These are phyloP conservation scores for Penicillium sp. DNA, from an alignment of 2,329 filamentous ascomycete genomes.

Conservation along the genomic window DNA sequence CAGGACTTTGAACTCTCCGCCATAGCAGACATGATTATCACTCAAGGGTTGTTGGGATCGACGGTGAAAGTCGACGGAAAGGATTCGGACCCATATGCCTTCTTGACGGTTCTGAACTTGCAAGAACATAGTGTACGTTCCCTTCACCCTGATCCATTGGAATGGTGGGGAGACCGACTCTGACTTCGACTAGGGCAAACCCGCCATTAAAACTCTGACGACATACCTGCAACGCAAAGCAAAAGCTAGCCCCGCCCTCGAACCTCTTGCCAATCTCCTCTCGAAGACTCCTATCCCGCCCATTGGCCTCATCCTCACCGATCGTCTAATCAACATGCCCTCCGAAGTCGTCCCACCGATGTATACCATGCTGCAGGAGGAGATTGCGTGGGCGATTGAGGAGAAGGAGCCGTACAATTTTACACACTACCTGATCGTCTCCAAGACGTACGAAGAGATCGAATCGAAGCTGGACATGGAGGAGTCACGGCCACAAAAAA, in stretches of 20 bases:
- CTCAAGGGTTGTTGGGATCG: constrained; percentile 85
- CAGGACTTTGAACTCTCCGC: constrained; percentile 85
- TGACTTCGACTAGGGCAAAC: constrained; percentile 60
- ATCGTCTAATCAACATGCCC: constrained; percentile 97
- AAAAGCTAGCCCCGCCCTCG: constrained; percentile 59
- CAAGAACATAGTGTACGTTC: constrained; percentile 67
- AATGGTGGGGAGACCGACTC: neutral
- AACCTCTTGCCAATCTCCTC: constrained; percentile 64
- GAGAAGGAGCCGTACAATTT: constrained; percentile 93
- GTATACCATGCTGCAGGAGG: constrained; percentile 92
- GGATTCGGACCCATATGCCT: constrained; percentile 88
- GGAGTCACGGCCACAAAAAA: constrained; percentile 65
- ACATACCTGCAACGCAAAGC: constrained; percentile 69
- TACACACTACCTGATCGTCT: constrained; percentile 88
- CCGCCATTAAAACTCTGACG: constrained; percentile 71
- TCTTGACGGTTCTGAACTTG: constrained; percentile 86
- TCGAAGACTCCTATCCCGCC: constrained; percentile 59
- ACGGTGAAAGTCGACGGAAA: constrained; percentile 98
- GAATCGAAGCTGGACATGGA: constrained; percentile 77
- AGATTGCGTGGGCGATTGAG: constrained; percentile 84
- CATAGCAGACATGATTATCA: constrained; percentile 82
- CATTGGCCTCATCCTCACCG: constrained; percentile 85
- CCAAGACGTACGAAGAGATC: constrained; percentile 90
- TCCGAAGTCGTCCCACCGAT: constrained; percentile 88
- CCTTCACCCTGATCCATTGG: no score